Percentiles rank a stretch among this genome's conserved stretches.
phyloP scores from a whole-genome alignment of 2,329 filamentous ascomycete genomes.

The Sarocladium oryzae region DNA sequence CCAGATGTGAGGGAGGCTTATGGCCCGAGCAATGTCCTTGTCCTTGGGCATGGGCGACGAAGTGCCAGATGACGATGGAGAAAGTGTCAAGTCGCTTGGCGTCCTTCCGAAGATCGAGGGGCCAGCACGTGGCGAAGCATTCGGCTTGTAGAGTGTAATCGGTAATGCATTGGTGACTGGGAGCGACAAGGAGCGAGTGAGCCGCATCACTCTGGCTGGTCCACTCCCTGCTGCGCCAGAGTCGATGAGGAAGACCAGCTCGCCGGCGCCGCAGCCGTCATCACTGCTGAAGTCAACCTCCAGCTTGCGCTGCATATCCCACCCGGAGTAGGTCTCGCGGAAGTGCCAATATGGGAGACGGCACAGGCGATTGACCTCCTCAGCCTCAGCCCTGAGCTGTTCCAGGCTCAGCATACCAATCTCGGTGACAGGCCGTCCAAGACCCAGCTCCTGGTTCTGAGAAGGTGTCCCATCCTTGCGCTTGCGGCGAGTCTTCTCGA shows the following conservation, averaged over 20 bases:
- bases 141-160: background rate
- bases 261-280: constrained; percentile 69
- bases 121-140: constrained; percentile 8
- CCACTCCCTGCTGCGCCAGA: constrained; percentile 61
- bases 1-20: constrained; percentile 25
- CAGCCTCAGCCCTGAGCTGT: constrained; percentile 69
- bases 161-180: background rate
- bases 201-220: constrained; percentile 37
- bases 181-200: constrained; percentile 24
- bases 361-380: constrained; percentile 68
- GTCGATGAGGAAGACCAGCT: constrained; percentile 67
- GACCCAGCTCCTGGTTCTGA: constrained; percentile 45
- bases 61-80: background rate
- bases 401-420: constrained; percentile 49
- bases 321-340: constrained; percentile 68
- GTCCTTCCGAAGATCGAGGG: constrained; percentile 25
- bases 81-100: constrained; percentile 5
- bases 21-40: constrained; percentile 15
- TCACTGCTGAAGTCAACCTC: constrained; percentile 87
- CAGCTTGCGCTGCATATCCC: constrained; percentile 84
- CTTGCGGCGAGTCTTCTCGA: constrained; percentile 69
- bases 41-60: background rate
- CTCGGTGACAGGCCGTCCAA: background rate
- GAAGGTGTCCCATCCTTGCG: constrained; percentile 46
- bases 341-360: constrained; percentile 64